Evolutionary conservation across 495 filamentous ascomycete genomes (phyloP), one percentile per base, ranked within the genome.

Genomic region (Podospora fimiseda): DNA sequence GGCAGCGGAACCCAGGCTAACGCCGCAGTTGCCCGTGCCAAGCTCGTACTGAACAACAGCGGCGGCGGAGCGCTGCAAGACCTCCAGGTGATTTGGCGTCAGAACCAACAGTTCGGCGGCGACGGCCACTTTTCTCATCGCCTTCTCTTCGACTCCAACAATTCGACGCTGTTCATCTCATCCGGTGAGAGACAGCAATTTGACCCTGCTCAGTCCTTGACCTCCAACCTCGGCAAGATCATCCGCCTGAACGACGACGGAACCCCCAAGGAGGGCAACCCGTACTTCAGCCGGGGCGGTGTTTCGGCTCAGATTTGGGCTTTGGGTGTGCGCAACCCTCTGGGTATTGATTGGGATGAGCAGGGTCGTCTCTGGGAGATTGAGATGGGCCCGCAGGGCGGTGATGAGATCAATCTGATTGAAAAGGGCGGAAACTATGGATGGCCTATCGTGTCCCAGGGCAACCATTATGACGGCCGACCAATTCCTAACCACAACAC

Each of bases 371-470:
- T 69, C 41, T 69, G 66, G 66, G 66, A 69, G 58, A 56, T 69
- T 50, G 66, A 69, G 51, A 69, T 69, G 66, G 66, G 66, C 6
- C 66, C 66, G 42, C 64, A 64, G 66, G 66, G 66, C 47, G 66
- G 66, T 52, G 66, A 69, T 48, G 66, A 69, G 61, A 55, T 69
- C 54, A 69, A 69, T 60, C 63, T 69, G 48, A 66, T 69, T 49
- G 18, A 64, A 46, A 50, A 39, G 52, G 66, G 66, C 58, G 61
- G 53, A 51, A 69, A 69, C 61, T 69, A 69, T 44, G 66, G 66
- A 38, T 69, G 66, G 66, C 66, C 66, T 43, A 39, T 64, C 44
- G 66, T 69, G 46, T 66, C 57, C 44, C 57, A 64, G 56, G 66
- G 66, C 39, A 51, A 57, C 53, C 66, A 69, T 37, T 69, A 69